A percentile compares a stretch with the other conserved stretches of the same genome.
phyloP scores from a whole-genome alignment of 768 basidiomycete genomes.

The Daedaleopsis sinensis region DNA sequence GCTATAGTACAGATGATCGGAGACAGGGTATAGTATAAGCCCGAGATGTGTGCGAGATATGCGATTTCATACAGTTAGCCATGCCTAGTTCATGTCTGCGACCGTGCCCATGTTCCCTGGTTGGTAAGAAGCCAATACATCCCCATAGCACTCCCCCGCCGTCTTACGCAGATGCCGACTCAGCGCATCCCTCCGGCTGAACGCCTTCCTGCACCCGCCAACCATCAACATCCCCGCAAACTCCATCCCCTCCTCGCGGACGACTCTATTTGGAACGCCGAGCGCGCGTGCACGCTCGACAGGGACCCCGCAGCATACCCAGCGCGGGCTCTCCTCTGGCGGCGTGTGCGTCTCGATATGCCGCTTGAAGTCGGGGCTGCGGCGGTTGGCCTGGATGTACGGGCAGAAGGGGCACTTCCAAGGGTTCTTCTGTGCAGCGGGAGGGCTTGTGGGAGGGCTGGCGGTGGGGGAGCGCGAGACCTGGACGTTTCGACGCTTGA shows the following conservation, averaged over 20 bases:
- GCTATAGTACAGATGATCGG: too few relatives aligned
- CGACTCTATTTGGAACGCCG: background rate
- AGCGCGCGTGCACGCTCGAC: conserved; percentile 3
- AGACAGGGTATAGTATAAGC: too few relatives aligned
- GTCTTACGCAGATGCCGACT: conserved; percentile 11
- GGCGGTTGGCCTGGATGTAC: conserved; percentile 11
- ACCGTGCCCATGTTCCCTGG: background rate
- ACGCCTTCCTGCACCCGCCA: conserved; percentile 18
- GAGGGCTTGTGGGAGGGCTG: background rate
- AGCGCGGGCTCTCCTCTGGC: background rate
- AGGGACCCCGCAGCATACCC: conserved; percentile 19
- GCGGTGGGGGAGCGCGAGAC: background rate
- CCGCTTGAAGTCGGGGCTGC: conserved; percentile 15
- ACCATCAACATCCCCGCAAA: conserved; percentile 10
- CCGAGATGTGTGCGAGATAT: too few relatives aligned
- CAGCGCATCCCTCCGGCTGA: conserved; percentile 15
- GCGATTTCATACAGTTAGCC: too few relatives aligned
- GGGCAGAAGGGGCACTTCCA: conserved; percentile 13
- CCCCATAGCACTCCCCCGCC: conserved; percentile 3
- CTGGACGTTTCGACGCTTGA: background rate
- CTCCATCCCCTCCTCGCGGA: background rate
- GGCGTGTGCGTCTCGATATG: conserved; percentile 17
- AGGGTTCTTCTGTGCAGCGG: background rate
- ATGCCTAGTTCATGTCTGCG: too few relatives aligned
- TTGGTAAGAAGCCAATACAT: background rate